Base-by-base conservation (phyloP, 805 yeast genomes). In the Wickerhamiella domercqiae region DNA sequence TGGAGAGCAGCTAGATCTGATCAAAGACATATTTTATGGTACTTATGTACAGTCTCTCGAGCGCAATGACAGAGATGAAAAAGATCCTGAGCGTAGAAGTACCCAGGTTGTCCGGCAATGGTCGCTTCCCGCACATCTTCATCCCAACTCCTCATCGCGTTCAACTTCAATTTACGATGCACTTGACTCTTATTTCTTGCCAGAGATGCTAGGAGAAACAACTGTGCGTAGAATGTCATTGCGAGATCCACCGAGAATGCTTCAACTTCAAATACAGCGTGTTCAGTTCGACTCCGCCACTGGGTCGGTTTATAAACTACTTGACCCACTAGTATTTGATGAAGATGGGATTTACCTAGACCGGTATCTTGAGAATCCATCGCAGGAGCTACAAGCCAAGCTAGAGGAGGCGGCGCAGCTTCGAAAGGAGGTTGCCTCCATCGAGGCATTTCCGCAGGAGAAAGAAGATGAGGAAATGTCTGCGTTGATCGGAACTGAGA, bases 201-300 rank as follows among this genome's bases (percentile, higher is more conserved):
- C 77, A 38, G 94, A 82, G 46, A 54, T 71, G 15, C 66, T 84
- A 9, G 78, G 76, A 43, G 93, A 84, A 2, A 64, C 67, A 19
- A 87, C 79, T 4, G 73, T 75, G 47, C 71, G 93, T 53, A 69
- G 79, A 0, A 68, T 86, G 34, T 71, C 86, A 0, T 69, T 87
- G 3, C 66, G 71, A 7, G 67, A 72, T 39, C 59, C 83, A 16
- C 98, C 98, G 0, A 74, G 75, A 4, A 70, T 90, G 36, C 57
- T 90, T 35, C 98, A 90, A 54, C 71, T 90, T 35, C 98, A 90
- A 53, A 80, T 90, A 5, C 97, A 86, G 58, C 67, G 98, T 52
- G 97, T 90, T 1, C 81, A 82, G 54, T 90, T 77, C 55, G 95
- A 90, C 52, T 66, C 84, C 32, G 76, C 66, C 38, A 59, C 69